Conservation (phyloP, 176 grass and related monocot species). For the Typha latifolia region DNA sequence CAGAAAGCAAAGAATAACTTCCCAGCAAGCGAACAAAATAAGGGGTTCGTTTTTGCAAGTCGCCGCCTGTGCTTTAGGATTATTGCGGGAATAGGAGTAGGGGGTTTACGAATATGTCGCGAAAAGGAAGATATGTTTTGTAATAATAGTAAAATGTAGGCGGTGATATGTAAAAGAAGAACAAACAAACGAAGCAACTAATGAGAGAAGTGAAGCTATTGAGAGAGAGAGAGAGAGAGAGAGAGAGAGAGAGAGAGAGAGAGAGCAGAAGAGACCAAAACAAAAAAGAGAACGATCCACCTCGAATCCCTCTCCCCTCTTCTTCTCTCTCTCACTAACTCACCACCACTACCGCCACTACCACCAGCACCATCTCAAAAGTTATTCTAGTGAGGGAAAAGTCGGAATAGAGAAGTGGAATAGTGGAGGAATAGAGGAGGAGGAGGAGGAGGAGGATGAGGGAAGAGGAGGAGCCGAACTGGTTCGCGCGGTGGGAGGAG, state of each 20-base stretch:
- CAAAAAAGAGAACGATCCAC: slow-evolving; percentile 66
- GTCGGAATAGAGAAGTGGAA: no score
- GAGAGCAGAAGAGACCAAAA: slow-evolving; percentile 37
- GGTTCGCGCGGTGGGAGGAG: slow-evolving; percentile 79
- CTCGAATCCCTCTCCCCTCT: slow-evolving; percentile 56
- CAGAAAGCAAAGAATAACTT: slow-evolving; percentile 8
- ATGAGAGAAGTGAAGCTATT: slow-evolving; percentile 8
- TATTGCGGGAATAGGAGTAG: neutral
- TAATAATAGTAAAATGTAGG: no score
- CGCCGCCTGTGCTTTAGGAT: no score
- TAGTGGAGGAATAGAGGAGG: neutral
- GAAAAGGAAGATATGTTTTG: no score
- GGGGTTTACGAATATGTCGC: neutral
- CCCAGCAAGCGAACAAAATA: slow-evolving; percentile 44
- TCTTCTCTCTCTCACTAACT: neutral
- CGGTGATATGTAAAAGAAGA: neutral
- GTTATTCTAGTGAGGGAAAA: neutral
- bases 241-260: slow-evolving; percentile 27
- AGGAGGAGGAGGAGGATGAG: slow-evolving; percentile 32
- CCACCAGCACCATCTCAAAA: neutral
- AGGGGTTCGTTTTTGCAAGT: neutral
- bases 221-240: slow-evolving; percentile 9
- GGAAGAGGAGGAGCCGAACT: slow-evolving; percentile 83
- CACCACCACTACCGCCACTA: neutral
- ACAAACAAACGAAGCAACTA: slow-evolving; percentile 13